phyloP scores from a whole-genome alignment of 129 eudicot species.

The Mikania micrantha region DNA sequence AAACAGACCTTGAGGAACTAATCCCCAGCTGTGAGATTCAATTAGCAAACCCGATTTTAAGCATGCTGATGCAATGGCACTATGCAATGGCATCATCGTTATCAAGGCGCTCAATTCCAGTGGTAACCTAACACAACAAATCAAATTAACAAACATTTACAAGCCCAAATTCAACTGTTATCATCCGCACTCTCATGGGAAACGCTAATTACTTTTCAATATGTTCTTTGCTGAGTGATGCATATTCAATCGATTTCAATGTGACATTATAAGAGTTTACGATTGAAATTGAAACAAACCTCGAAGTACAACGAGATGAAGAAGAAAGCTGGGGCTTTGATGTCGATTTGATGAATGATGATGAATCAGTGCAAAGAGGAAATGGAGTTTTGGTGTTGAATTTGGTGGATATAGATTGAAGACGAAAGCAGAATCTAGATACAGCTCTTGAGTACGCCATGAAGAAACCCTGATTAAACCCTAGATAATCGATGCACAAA shows the following conservation, averaged over 20 bases:
- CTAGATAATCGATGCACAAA: neutral
- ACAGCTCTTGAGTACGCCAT: conserved; percentile 37
- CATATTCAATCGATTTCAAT: conserved; percentile 4
- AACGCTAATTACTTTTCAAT: neutral
- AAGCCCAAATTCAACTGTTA: neutral
- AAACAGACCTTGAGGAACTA: conserved; percentile 63
- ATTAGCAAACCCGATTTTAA: conserved; percentile 40
- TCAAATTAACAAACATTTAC: neutral
- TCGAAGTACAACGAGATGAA: conserved; percentile 26
- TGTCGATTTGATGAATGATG: conserved; percentile 23
- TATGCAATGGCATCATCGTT: conserved; percentile 68
- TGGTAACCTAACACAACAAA: conserved; percentile 38
- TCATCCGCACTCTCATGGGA: neutral
- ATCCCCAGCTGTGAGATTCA: conserved; percentile 57
- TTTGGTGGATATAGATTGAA: conserved; percentile 29
- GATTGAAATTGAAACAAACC: conserved; percentile 23
- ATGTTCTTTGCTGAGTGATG: neutral
- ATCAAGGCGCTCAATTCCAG: conserved; percentile 45
- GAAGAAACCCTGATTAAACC: conserved; percentile 26
- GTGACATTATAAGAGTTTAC: neutral
- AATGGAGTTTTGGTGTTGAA: conserved; percentile 18
- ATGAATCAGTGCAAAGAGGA: conserved; percentile 6
- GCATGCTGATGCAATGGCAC: conserved; percentile 62
- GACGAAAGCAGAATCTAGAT: conserved; percentile 29
- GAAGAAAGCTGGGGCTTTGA: conserved; percentile 26